A percentile compares a stretch with the other conserved stretches of the same genome.
Evolutionary conservation across 805 yeast species (phyloP).

Genomic region (Cyberlindnera galapagoensis): DNA sequence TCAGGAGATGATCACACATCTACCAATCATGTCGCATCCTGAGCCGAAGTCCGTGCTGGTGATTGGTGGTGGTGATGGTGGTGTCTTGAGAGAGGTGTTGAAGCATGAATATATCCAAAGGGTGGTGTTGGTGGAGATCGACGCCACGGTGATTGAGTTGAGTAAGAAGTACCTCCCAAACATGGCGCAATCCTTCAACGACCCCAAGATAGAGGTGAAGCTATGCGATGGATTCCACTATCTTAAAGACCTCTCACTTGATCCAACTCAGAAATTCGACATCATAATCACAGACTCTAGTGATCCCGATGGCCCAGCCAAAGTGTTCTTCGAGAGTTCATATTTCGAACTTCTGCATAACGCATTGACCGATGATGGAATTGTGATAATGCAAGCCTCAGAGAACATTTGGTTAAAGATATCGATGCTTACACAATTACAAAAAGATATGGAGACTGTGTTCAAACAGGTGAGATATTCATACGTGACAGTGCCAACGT

Average conservation of each 20-base stretch:
- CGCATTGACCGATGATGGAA: constrained; percentile 56
- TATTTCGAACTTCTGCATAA: constrained; percentile 64
- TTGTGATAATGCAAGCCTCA: constrained; percentile 67
- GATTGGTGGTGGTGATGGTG: constrained; percentile 97
- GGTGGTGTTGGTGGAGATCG: constrained; percentile 84
- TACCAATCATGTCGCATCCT: constrained; percentile 74
- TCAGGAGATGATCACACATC: constrained; percentile 86
- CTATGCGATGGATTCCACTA: constrained; percentile 82
- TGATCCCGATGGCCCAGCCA: constrained; percentile 96
- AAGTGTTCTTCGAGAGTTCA: constrained; percentile 70
- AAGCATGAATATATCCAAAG: constrained; percentile 61
- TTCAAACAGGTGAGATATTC: constrained; percentile 59
- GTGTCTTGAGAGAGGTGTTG: constrained; percentile 81
- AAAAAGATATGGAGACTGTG: constrained; percentile 43
- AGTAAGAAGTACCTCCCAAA: constrained; percentile 66
- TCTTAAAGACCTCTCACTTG: constrained; percentile 22
- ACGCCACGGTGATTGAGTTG: constrained; percentile 69
- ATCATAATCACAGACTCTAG: constrained; percentile 88
- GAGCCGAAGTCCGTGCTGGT: constrained; percentile 72
- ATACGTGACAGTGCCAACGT: constrained; percentile 80
- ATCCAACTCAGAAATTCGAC: constrained; percentile 51
- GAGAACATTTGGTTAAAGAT: constrained; percentile 76
- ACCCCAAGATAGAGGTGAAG: constrained; percentile 59
- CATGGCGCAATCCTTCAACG: constrained; percentile 62
- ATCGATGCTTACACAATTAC: constrained; percentile 40